Evolutionary conservation across 306 rosid genomes (phyloP), one percentile per base, ranked within the genome.

Genomic region (Fragaria vesca): DNA sequence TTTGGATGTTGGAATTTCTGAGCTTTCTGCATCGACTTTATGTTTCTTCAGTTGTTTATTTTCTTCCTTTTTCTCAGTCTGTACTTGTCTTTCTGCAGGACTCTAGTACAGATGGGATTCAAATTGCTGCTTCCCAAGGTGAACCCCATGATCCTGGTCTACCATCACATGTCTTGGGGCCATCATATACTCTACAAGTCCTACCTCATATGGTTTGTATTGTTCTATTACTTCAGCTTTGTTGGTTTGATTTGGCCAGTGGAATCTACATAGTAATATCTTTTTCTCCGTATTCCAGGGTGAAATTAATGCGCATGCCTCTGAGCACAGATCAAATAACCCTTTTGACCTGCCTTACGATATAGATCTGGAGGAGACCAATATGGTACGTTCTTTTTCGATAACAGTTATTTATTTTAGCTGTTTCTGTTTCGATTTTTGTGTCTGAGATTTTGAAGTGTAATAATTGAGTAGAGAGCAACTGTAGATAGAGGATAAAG

Each of bases 341-440:
- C 98, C 93, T 36, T 91, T 88, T 85, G 97, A 89, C 82, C 81
- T 81, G 82, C 86, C 89, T 20, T 83, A 47, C 66, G 88, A 91
- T 77, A 82, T 85, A 67, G 91, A 86, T 36, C 42, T 77, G 79
- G 90, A 83, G 79, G 90, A 83, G 65, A 83, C 61, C 68, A 81
- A 85, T 84, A 80, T 78, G 91, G 97, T 91, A 89, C 28, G 28
- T n/a, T n/a, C 51, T 30, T 20, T 32, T 63, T 13, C 13, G 0
- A 38, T n/a, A 9, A 1, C 20, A 17, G n/a, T 24, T 30, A 9
- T n/a, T 13, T 66, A 24, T 12, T 50, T 21, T 7, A 58, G 21
- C 57, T 65, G 9, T 21, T 36, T 57, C n/a, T 11, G 2, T 21
- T n/a, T 65, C 12, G 43, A 26, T 24, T 61, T 26, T n/a, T 21